Evolutionary conservation across 805 yeast genomes (phyloP).

Genomic region (Candida namnaoensis): DNA sequence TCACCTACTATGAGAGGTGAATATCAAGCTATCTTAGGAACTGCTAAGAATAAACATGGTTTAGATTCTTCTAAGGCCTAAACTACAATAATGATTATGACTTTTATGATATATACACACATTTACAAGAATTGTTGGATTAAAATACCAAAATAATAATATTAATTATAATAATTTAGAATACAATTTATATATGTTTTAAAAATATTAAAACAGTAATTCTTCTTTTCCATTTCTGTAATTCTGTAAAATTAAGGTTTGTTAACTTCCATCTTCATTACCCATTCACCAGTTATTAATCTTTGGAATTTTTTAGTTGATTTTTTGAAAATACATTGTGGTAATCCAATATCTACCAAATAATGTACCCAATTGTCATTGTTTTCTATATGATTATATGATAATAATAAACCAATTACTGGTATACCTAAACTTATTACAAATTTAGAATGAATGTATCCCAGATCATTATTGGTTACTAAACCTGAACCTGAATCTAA

Average conservation of each 20-base stretch:
- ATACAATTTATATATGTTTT: too few relatives aligned
- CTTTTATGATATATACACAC: too few relatives aligned
- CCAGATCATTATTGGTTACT: conserved; percentile 20
- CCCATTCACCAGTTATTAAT: conserved; percentile 8
- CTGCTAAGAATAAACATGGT: too few relatives aligned
- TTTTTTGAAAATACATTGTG: conserved; percentile 42
- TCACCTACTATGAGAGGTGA: too few relatives aligned
- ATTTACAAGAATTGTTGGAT: too few relatives aligned
- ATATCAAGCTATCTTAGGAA: too few relatives aligned
- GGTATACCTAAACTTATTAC: conserved; percentile 72
- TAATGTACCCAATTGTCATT: conserved; percentile 46
- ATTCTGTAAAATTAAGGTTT: not conserved
- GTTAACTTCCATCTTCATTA: conserved; percentile 1
- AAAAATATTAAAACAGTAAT: too few relatives aligned
- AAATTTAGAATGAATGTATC: conserved; percentile 37
- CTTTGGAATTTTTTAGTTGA: conserved; percentile 9
- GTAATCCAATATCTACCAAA: conserved; percentile 65
- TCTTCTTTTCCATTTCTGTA: too few relatives aligned
- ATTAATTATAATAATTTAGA: too few relatives aligned
- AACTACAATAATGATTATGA: too few relatives aligned
- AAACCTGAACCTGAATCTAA: conserved; percentile 75
- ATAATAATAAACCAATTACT: conserved; percentile 48
- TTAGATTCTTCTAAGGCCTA: too few relatives aligned
- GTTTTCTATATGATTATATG: conserved; percentile 44
- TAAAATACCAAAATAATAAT: too few relatives aligned